These are phyloP conservation scores for Alternaria triticina DNA, from an alignment of 2,329 filamentous ascomycete species.

Conservation along the genomic window DNA sequence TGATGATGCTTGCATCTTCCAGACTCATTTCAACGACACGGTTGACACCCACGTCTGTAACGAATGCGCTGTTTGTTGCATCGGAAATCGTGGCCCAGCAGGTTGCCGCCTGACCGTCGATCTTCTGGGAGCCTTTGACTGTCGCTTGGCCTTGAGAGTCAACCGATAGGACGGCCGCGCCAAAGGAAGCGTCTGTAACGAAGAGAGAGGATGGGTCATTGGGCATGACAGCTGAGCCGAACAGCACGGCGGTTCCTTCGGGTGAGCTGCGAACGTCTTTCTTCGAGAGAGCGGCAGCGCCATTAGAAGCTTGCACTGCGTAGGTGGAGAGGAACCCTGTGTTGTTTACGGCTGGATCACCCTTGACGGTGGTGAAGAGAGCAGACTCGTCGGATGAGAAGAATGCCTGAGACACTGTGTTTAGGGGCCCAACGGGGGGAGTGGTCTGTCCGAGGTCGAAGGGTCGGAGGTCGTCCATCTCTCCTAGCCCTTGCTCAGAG, in stretches of 20 bases:
- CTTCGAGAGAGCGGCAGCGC: conserved; percentile 15
- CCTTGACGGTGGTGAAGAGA: conserved; percentile 66
- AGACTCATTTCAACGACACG: conserved; percentile 64
- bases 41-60: conserved; percentile 62
- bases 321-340: conserved; percentile 64
- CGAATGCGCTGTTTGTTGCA: conserved; percentile 60
- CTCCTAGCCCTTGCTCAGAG: conserved; percentile 34
- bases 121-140: conserved; percentile 43
- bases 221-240: conserved; percentile 59
- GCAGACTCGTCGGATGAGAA: conserved; percentile 62
- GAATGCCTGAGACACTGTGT: conserved; percentile 66
- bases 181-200: conserved; percentile 65
- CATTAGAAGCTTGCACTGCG: conserved; percentile 44
- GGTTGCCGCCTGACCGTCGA: conserved; percentile 61
- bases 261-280: conserved; percentile 52
- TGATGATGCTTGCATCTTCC: conserved; percentile 56
- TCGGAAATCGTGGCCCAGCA: conserved; percentile 64
- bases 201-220: conserved; percentile 53
- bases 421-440: conserved; percentile 63
- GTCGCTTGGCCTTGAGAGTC: conserved; percentile 44
- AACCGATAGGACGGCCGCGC: conserved; percentile 58
- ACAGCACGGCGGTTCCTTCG: conserved; percentile 63
- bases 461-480: conserved; percentile 43
- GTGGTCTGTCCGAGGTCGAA: conserved; percentile 63
- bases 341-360: conserved; percentile 61